Percentiles rank a stretch among this genome's conserved stretches.
Evolutionary conservation across 23 red algal genomes (phyloP).

Genomic region (Chondrus crispus): DNA sequence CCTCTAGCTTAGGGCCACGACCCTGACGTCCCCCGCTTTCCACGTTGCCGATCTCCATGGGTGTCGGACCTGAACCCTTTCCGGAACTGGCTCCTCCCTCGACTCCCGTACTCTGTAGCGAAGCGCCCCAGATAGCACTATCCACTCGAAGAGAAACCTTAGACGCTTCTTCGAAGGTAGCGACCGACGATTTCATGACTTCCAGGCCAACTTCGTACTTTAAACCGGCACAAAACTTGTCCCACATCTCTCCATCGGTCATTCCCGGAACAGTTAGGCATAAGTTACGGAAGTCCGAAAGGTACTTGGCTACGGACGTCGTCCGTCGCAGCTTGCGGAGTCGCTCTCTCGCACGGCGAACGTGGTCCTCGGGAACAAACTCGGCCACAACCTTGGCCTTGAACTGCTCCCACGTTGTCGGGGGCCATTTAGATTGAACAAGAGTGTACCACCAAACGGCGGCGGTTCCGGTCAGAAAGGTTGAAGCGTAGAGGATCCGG

Average conservation of each 20-base stretch:
- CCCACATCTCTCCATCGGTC: not conserved
- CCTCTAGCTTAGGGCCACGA: not conserved
- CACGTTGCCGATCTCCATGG: constrained; percentile 20
- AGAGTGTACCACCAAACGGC: constrained; percentile 18
- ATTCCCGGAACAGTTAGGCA: constrained; percentile 3
- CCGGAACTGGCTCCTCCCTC: not conserved
- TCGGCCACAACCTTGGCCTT: not conserved
- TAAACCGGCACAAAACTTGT: not conserved
- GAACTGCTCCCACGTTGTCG: not conserved
- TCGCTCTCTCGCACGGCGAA: not conserved
- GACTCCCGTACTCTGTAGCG: not conserved
- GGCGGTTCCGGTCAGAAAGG: not conserved
- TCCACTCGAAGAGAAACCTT: constrained; percentile 2
- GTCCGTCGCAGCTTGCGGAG: not conserved
- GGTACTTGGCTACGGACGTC: not conserved
- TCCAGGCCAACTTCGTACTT: not conserved
- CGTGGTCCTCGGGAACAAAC: constrained; percentile 8
- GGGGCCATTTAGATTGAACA: not conserved
- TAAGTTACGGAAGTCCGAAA: not conserved
- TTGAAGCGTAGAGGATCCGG: not conserved
- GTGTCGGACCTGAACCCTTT: not conserved
- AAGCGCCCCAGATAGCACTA: not conserved
- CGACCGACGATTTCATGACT: not conserved
- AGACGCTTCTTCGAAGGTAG: not conserved
- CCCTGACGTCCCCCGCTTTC: not conserved